These are phyloP conservation scores for Candida mesenterica DNA, from an alignment of 1,139 yeast species.

Conservation along the genomic window DNA sequence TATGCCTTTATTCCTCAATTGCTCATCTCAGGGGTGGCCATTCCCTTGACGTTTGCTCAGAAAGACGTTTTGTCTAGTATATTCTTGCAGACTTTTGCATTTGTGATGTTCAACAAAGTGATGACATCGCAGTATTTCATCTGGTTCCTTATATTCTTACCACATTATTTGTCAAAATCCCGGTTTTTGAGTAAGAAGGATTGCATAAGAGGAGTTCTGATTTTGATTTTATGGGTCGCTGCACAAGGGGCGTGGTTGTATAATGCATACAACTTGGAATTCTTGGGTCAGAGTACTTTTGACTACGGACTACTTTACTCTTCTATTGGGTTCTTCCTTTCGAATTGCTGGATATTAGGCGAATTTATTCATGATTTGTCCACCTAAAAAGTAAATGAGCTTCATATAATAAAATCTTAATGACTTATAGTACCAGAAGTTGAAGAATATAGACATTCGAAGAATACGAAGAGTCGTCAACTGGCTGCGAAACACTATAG, in stretches of 20 bases:
- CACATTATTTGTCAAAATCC: conserved; percentile 60
- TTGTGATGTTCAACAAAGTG: conserved; percentile 90
- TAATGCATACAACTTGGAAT: conserved; percentile 78
- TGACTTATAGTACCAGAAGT: no score
- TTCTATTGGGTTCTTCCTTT: conserved; percentile 63
- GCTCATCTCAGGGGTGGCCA: conserved; percentile 50
- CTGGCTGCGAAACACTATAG: no score
- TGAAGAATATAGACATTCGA: no score
- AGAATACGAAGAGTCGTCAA: no score
- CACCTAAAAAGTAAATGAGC: background rate
- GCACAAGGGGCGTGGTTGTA: conserved; percentile 79
- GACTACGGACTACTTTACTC: conserved; percentile 60
- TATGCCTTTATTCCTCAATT: conserved; percentile 85
- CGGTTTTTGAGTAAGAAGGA: conserved; percentile 24
- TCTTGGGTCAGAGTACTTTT: conserved; percentile 68
- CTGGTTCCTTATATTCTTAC: conserved; percentile 86
- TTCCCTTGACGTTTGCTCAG: conserved; percentile 60
- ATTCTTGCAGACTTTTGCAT: conserved; percentile 86
- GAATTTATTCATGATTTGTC: conserved; percentile 48
- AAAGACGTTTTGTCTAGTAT: conserved; percentile 59
- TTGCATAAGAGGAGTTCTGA: conserved; percentile 32
- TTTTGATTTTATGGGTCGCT: conserved; percentile 58
- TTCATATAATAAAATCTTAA: no score
- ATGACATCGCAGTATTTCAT: conserved; percentile 92
- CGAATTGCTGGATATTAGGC: conserved; percentile 65